Percentiles rank a stretch among this genome's conserved stretches.
Conservation (phyloP, 2,329 filamentous ascomycete species). For the Calonectria hawksworthii region DNA sequence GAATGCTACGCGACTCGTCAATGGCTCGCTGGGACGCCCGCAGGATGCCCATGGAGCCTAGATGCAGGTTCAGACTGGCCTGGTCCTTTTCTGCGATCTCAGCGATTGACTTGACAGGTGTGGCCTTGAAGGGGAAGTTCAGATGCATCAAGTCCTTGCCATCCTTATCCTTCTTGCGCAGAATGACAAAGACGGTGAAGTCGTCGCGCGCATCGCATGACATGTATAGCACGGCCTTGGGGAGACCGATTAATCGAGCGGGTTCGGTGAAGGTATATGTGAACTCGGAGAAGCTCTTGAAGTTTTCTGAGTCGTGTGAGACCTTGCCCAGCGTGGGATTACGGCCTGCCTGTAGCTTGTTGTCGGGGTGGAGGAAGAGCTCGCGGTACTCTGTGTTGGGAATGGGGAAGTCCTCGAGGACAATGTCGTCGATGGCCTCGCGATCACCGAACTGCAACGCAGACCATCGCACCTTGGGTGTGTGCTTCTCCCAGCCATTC, state of each 20-base stretch:
- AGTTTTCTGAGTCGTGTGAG: slow-evolving; percentile 49
- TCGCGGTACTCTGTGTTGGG: slow-evolving; percentile 18
- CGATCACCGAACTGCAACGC: slow-evolving; percentile 39
- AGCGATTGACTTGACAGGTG: slow-evolving; percentile 43
- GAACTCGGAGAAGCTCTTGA: slow-evolving; percentile 48
- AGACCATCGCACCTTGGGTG: slow-evolving; percentile 37
- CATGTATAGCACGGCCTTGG: slow-evolving; percentile 63
- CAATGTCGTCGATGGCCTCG: slow-evolving; percentile 27
- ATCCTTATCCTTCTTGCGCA: slow-evolving; percentile 59
- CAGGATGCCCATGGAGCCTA: slow-evolving; percentile 58
- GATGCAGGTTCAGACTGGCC: slow-evolving; percentile 56
- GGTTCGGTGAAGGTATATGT: slow-evolving; percentile 54
- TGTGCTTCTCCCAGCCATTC: slow-evolving; percentile 39
- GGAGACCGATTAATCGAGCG: slow-evolving; percentile 58
- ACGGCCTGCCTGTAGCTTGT: background rate
- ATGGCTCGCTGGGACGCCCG: slow-evolving; percentile 59
- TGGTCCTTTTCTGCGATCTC: slow-evolving; percentile 52
- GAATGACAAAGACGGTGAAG: slow-evolving; percentile 58
- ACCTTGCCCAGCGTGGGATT: background rate
- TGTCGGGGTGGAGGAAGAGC: slow-evolving; percentile 12
- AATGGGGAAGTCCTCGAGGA: slow-evolving; percentile 18
- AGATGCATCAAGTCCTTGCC: slow-evolving; percentile 59
- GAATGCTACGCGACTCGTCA: slow-evolving; percentile 49
- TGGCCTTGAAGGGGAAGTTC: slow-evolving; percentile 54
- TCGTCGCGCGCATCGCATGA: slow-evolving; percentile 58